Conservation (phyloP, 805 yeast species). For the Hanseniaspora valbyensis region DNA sequence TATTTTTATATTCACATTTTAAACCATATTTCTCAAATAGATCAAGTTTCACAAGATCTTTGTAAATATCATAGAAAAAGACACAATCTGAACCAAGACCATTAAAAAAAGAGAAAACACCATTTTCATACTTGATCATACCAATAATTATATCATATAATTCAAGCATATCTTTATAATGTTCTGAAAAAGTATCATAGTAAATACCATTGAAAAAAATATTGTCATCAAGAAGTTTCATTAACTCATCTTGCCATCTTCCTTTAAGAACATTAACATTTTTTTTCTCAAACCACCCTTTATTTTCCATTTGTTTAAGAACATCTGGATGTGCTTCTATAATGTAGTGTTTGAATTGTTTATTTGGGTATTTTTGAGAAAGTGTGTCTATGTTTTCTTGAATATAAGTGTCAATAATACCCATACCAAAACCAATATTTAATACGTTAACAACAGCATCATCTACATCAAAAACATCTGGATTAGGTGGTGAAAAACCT, state of each 20-base stretch:
- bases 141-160: constrained; percentile 76
- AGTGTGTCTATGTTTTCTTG: constrained; percentile 31
- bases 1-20: constrained; percentile 39
- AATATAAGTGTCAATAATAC: constrained; percentile 77
- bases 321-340: constrained; percentile 95
- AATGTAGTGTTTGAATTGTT: constrained; percentile 67
- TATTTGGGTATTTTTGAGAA: constrained; percentile 22
- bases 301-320: constrained; percentile 47
- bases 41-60: constrained; percentile 68
- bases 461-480: constrained; percentile 25
- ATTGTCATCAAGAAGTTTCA: constrained; percentile 50
- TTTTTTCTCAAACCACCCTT: constrained; percentile 73
- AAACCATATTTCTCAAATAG: constrained; percentile 63
- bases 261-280: constrained; percentile 72
- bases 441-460: constrained; percentile 43
- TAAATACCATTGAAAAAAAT: constrained; percentile 82
- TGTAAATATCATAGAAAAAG: constrained; percentile 73
- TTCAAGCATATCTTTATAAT: constrained; percentile 78
- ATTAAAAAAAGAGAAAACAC: constrained; percentile 81
- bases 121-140: constrained; percentile 57
- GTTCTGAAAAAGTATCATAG: constrained; percentile 89
- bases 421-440: constrained; percentile 95
- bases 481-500: constrained; percentile 6
- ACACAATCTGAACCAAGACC: constrained; percentile 77
- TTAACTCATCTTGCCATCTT: constrained; percentile 82